Conservation (phyloP, 2,329 filamentous ascomycete species). For the Fusarium lateritium region DNA sequence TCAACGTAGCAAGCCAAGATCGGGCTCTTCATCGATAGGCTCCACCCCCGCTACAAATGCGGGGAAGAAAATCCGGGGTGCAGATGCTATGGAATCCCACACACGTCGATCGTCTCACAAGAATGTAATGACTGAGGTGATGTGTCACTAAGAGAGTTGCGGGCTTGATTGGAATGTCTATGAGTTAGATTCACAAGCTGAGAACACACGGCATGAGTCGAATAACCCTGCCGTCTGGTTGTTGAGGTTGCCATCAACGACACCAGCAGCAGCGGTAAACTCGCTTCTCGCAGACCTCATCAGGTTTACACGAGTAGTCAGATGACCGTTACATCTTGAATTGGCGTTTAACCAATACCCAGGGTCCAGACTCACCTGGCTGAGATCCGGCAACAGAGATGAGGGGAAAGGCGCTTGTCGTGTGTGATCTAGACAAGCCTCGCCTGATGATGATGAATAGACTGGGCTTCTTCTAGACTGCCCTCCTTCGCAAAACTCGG, state of each 20-base stretch:
- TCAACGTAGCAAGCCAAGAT: constrained; percentile 6
- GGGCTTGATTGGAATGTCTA: background rate
- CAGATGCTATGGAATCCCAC: constrained; percentile 33
- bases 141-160: constrained; percentile 9
- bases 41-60: constrained; percentile 42
- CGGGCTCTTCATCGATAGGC: background rate
- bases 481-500: constrained; percentile 1
- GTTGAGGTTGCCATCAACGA: background rate
- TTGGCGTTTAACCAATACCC: background rate
- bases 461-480: constrained; percentile 31
- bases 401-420: constrained; percentile 9
- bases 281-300: background rate
- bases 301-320: background rate
- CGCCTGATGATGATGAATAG: constrained; percentile 1
- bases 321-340: background rate
- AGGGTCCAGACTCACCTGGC: constrained; percentile 22
- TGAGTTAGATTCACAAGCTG: background rate
- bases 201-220: background rate
- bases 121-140: constrained; percentile 1
- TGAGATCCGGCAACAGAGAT: background rate
- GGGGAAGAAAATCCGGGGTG: constrained; percentile 49
- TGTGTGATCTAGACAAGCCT: constrained; percentile 24
- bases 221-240: too few species aligned
- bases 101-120: constrained; percentile 6
- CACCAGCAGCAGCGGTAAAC: background rate